Evolutionary conservation across 1,139 yeast genomes (phyloP).

Genomic region (Komagataea norvegica): DNA sequence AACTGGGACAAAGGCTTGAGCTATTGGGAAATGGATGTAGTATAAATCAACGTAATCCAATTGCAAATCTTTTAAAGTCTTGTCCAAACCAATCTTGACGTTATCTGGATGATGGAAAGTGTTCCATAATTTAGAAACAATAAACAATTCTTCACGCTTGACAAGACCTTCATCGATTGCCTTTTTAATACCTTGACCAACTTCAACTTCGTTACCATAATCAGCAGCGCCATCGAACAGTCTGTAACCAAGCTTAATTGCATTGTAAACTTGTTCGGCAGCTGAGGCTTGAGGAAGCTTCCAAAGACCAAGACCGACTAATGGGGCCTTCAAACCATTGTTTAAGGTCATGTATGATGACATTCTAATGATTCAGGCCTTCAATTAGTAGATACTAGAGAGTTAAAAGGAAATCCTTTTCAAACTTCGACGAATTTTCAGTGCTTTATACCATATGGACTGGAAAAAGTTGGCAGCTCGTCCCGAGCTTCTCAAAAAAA

Average conservation of each 20-base stretch:
- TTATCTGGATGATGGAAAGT: conserved; percentile 49
- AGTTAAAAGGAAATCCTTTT: neutral
- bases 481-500: neutral
- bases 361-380: neutral
- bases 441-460: no score
- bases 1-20: conserved; percentile 64
- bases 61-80: conserved; percentile 51
- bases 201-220: conserved; percentile 69
- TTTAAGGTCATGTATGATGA: conserved; percentile 3
- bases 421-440: no score
- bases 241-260: conserved; percentile 66
- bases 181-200: conserved; percentile 58
- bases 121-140: conserved; percentile 81
- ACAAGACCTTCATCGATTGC: conserved; percentile 65
- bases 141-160: conserved; percentile 62
- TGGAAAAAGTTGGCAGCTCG: neutral
- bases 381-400: neutral
- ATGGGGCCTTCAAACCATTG: conserved; percentile 33
- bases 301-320: conserved; percentile 65
- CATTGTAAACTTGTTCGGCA: conserved; percentile 56
- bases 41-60: conserved; percentile 69
- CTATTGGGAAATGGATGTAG: conserved; percentile 78
- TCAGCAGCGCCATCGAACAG: conserved; percentile 71
- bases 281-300: conserved; percentile 50
- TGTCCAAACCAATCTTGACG: conserved; percentile 58